Base-by-base conservation (phyloP, 2,329 filamentous ascomycete species). In the Huntiella abstrusa region DNA sequence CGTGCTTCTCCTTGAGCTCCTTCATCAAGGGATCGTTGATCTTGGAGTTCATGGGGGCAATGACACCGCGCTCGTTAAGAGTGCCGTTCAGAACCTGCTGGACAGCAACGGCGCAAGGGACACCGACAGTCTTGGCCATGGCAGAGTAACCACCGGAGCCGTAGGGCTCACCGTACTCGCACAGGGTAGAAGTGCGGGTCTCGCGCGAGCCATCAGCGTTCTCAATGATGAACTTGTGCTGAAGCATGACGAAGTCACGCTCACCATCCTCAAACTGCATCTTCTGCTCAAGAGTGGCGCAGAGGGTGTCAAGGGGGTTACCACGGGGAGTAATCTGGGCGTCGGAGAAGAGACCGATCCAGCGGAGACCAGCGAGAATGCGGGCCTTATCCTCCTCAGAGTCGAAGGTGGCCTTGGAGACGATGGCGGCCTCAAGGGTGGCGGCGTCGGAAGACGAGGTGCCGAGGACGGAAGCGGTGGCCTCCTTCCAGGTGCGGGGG, bases 291-390 rank as follows among this genome's bases (percentile, higher is more conserved):
- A 94, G 73, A 3, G 77, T 82, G 32, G 83, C 84, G 66, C 86
- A 94, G 35, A 94, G 75, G n/a, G 83, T 88, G 62, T 94, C 87
- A 17, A 94, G 73, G 3, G 85, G 81, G 67, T 83, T 94, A 46
- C 77, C 80, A 47, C 75, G 69, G 22, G 83, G 79, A 4, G 65
- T 80, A 58, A 80, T 85, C 59, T 73, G 65, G 58, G 75, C 70
- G 53, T 77, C 70, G 38, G 75, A 80, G 65, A 85, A 80, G 51
- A 77, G 59, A 28, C 71, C 72, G 53, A 81, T 53, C 83, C 83
- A 91, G 53, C 73, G 70, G 33, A 91, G 70, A 48, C 83, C 83
- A 42, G 68, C 66, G 43, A 91, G 59, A 57, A 91, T 76, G 51
- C 73, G 76, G 47, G 76, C 63, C 60, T 80, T 77, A 58, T 88